phyloP scores from a whole-genome alignment of 176 grass and related monocot species.

The Raddia guianensis region DNA sequence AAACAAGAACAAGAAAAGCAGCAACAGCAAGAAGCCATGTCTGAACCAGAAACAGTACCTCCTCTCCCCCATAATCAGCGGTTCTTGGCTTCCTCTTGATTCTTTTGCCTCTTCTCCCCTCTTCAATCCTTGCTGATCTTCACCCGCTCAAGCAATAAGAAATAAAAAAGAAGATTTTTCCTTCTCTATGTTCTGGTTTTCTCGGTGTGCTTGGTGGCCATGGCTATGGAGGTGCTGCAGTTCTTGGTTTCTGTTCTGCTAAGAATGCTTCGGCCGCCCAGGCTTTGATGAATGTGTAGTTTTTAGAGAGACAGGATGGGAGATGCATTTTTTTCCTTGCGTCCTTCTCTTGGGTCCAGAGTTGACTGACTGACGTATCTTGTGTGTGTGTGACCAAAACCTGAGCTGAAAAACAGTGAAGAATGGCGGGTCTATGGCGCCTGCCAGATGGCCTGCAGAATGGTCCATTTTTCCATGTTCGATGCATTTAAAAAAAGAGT shows the following conservation, averaged over 20 bases:
- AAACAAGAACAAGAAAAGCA: neutral
- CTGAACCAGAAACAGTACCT: slow-evolving; percentile 25
- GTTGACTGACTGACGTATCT: slow-evolving; percentile 52
- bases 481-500: neutral
- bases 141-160: neutral
- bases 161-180: neutral
- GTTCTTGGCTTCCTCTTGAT: neutral
- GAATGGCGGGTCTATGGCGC: neutral
- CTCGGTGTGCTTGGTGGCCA: slow-evolving; percentile 13
- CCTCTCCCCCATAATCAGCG: neutral
- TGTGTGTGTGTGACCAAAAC: slow-evolving; percentile 12
- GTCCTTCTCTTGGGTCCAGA: slow-evolving; percentile 16
- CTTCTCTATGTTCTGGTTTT: slow-evolving; percentile 31
- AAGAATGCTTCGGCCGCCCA: neutral
- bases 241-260: slow-evolving; percentile 24
- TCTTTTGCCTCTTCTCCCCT: neutral
- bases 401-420: slow-evolving; percentile 19
- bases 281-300: slow-evolving; percentile 12
- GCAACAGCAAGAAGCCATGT: slow-evolving; percentile 33
- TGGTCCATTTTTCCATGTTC: neutral
- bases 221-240: slow-evolving; percentile 1
- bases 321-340: neutral
- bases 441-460: neutral
- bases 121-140: neutral
- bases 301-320: neutral